Percentiles rank a stretch among this genome's conserved stretches.
Conservation (phyloP, 805 yeast genomes). For the Lachancea fermentati region DNA sequence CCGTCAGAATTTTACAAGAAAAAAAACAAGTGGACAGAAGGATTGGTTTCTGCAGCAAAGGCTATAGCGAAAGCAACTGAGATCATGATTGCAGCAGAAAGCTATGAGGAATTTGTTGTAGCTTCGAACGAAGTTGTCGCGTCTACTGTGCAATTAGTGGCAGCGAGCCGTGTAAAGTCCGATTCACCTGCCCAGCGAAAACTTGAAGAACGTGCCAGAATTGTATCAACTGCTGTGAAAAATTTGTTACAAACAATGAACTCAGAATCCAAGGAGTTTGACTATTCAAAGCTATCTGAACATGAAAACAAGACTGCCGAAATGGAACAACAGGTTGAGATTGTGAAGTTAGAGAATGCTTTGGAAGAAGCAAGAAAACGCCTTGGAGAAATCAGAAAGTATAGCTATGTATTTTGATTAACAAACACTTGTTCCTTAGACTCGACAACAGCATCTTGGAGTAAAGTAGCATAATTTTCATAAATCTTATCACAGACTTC, state of each 20-base stretch:
- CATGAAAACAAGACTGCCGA: slow-evolving; percentile 81
- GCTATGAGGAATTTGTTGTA: slow-evolving; percentile 80
- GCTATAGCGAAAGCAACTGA: slow-evolving; percentile 82
- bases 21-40: slow-evolving; percentile 91
- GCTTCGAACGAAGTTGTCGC: slow-evolving; percentile 91
- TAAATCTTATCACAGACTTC: slow-evolving; percentile 6
- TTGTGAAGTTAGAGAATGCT: slow-evolving; percentile 73
- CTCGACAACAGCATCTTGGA: slow-evolving; percentile 6
- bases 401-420: slow-evolving; percentile 34
- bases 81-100: slow-evolving; percentile 73
- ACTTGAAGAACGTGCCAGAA: slow-evolving; percentile 61
- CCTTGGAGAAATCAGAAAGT: slow-evolving; percentile 78
- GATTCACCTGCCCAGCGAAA: slow-evolving; percentile 69
- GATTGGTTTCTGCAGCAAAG: slow-evolving; percentile 82
- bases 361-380: slow-evolving; percentile 68
- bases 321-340: slow-evolving; percentile 92
- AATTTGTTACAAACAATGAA: slow-evolving; percentile 49
- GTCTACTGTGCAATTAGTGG: slow-evolving; percentile 86
- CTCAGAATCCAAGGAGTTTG: slow-evolving; percentile 39
- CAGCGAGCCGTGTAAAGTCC: slow-evolving; percentile 85
- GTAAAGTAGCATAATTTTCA: slow-evolving; percentile 5
- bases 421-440: slow-evolving; percentile 1
- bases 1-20: slow-evolving; percentile 80
- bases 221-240: slow-evolving; percentile 73
- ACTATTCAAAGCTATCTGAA: slow-evolving; percentile 61